These are phyloP conservation scores for Neofusicoccum laricinum DNA, from an alignment of 2,329 filamentous ascomycete species.

Conservation along the genomic window DNA sequence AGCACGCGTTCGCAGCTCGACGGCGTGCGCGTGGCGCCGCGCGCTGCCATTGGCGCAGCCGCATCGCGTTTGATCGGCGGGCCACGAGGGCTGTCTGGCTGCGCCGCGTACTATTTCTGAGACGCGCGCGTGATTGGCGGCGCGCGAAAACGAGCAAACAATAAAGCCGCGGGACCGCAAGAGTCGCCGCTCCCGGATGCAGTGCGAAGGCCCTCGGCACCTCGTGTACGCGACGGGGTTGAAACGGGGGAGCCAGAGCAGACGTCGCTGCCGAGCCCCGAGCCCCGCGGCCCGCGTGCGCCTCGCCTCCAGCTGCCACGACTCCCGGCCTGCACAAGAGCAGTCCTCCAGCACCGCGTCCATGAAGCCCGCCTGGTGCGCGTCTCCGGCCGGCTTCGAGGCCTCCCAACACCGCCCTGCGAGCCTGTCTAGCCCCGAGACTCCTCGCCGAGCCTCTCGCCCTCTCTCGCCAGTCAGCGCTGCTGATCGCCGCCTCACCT, in stretches of 20 bases:
- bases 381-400: background rate
- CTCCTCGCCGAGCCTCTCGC: too few relatives aligned
- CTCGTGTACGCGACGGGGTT: background rate
- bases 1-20: background rate
- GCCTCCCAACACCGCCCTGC: background rate
- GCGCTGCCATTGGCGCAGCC: background rate
- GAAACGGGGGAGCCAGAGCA: background rate
- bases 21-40: background rate
- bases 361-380: background rate
- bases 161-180: background rate
- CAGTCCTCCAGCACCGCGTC: background rate
- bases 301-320: too few relatives aligned
- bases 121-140: background rate
- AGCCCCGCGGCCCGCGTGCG: background rate
- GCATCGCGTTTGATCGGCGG: slow-evolving; percentile 4
- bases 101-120: slow-evolving; percentile 1
- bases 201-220: background rate
- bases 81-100: background rate
- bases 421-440: too few relatives aligned
- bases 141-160: background rate
- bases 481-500: background rate
- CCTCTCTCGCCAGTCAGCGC: background rate
- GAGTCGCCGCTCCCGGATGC: background rate
- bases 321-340: background rate
- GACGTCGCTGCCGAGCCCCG: background rate